phyloP scores from a whole-genome alignment of 306 rosid genomes.

The Pyrus bretschneideri region DNA sequence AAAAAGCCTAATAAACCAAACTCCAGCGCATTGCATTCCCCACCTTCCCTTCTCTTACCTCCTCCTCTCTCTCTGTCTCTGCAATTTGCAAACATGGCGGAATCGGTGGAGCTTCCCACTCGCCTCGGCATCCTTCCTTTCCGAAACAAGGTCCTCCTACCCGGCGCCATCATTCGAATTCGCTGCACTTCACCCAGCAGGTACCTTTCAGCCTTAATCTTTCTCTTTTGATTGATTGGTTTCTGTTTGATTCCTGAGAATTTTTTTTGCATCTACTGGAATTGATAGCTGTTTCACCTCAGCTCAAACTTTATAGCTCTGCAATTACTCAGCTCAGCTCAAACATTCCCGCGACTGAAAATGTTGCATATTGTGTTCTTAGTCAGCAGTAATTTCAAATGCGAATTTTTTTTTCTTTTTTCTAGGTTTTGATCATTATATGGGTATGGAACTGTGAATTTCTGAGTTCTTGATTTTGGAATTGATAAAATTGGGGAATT shows the following conservation, averaged over 20 bases:
- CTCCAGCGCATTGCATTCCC: background rate
- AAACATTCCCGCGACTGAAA: background rate
- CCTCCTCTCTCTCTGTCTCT: background rate
- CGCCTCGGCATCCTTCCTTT: slow-evolving; percentile 96
- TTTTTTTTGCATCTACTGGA: background rate
- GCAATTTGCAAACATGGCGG: slow-evolving; percentile 48
- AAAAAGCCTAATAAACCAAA: background rate
- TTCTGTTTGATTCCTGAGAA: background rate
- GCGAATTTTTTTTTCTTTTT: no score
- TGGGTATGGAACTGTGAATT: slow-evolving; percentile 5
- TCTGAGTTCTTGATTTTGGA: background rate
- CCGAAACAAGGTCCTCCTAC: slow-evolving; percentile 91
- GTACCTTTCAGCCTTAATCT: slow-evolving; percentile 15
- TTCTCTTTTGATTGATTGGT: background rate
- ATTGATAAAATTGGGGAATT: background rate
- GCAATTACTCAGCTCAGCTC: background rate
- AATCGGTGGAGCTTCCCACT: slow-evolving; percentile 82
- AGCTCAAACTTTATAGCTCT: background rate
- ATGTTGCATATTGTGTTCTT: background rate
- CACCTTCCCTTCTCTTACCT: background rate
- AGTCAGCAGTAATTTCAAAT: background rate
- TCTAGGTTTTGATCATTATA: background rate
- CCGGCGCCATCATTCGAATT: slow-evolving; percentile 94
- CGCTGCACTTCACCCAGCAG: slow-evolving; percentile 97
- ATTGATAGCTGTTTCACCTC: background rate